Conservation (phyloP, 768 basidiomycete species). For the Suillus subluteus region DNA sequence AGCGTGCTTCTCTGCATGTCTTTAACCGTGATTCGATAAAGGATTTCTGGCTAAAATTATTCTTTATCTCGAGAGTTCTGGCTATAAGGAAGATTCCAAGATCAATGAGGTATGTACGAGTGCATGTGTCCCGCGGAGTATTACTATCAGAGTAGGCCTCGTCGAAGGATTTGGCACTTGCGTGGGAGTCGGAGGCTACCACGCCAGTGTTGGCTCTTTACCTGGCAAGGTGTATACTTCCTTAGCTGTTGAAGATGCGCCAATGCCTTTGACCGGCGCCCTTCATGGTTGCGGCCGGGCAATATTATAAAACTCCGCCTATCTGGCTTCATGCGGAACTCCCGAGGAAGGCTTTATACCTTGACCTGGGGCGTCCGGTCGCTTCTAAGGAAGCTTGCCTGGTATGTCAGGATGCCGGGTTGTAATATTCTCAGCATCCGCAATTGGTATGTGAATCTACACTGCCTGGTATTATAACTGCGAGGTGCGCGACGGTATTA, state of each 20-base stretch:
- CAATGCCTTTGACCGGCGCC: not conserved
- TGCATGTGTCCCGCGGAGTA: not conserved
- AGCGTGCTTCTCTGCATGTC: not conserved
- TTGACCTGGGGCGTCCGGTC: not conserved
- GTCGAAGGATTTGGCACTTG: conserved; percentile 53
- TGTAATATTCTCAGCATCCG: not conserved
- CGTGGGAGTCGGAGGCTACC: conserved; percentile 41
- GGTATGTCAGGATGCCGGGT: conserved; percentile 6
- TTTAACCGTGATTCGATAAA: conserved; percentile 4
- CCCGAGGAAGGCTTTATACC: conserved; percentile 30
- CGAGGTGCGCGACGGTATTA: not conserved
- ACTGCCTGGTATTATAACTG: not conserved
- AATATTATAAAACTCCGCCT: conserved; percentile 45
- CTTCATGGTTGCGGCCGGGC: conserved; percentile 19
- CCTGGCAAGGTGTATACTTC: conserved; percentile 46
- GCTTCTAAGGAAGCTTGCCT: not conserved
- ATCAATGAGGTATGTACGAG: not conserved
- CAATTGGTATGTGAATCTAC: not conserved
- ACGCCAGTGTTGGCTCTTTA: conserved; percentile 40
- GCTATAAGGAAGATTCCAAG: not conserved
- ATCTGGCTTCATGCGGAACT: conserved; percentile 45
- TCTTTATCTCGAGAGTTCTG: not conserved
- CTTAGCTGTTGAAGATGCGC: not conserved
- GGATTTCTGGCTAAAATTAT: not conserved
- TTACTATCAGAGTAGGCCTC: conserved; percentile 21